Evolutionary conservation across 148 eudicot species (phyloP).

Genomic region (Vaccinium myrtillus): DNA sequence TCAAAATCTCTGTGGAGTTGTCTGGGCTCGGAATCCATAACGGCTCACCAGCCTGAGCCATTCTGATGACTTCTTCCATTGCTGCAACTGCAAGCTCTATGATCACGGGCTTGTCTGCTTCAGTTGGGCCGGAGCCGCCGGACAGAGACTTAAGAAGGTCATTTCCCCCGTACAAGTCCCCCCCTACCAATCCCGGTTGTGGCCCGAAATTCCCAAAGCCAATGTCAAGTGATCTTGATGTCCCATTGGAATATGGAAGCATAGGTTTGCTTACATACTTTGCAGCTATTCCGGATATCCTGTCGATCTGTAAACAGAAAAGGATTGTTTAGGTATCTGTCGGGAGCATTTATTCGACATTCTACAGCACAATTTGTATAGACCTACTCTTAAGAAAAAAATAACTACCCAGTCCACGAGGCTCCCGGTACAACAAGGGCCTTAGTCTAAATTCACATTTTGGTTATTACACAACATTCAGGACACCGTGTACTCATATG

Average conservation of each 20-base stretch:
- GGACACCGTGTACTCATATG: neutral
- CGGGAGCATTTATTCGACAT: neutral
- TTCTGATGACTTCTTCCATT: conserved; percentile 62
- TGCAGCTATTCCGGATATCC: conserved; percentile 94
- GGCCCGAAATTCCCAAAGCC: conserved; percentile 60
- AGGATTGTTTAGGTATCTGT: neutral
- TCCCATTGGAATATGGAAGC: conserved; percentile 51
- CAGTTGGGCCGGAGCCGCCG: conserved; percentile 63
- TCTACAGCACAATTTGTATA: neutral
- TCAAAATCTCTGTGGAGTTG: conserved; percentile 44
- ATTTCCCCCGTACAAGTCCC: conserved; percentile 68
- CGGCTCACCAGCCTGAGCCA: conserved; percentile 67
- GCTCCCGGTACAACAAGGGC: neutral
- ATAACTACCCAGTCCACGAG: too few relatives aligned
- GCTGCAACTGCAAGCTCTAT: conserved; percentile 96
- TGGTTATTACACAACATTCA: too few relatives aligned
- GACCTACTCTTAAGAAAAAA: too few relatives aligned
- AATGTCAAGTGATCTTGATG: conserved; percentile 67
- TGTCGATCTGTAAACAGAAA: conserved; percentile 62
- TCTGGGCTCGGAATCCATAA: conserved; percentile 59
- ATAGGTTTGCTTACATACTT: conserved; percentile 91
- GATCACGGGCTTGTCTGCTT: conserved; percentile 85
- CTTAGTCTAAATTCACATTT: neutral
- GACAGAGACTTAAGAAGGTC: conserved; percentile 69
- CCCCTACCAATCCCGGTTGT: conserved; percentile 53